Percentiles rank a stretch among this genome's conserved stretches.
These are phyloP conservation scores for Suaeda aralocaspica DNA, from an alignment of 148 eudicot genomes.

Conservation along the genomic window DNA sequence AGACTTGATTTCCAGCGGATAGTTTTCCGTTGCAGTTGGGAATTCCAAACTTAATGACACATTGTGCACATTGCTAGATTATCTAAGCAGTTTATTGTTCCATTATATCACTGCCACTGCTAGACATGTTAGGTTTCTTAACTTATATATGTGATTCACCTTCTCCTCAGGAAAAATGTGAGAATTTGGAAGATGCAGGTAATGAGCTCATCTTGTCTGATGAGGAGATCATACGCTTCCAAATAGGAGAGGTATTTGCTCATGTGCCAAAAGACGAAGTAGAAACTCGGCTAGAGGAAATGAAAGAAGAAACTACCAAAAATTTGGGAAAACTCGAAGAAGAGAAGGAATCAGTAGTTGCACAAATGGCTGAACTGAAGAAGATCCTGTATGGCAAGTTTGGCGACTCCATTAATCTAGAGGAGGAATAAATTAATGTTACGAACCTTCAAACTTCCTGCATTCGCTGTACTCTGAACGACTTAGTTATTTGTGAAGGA, in stretches of 20 bases:
- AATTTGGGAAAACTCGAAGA: slow-evolving; percentile 80
- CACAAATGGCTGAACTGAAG: slow-evolving; percentile 84
- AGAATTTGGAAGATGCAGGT: slow-evolving; percentile 86
- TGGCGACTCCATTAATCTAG: slow-evolving; percentile 95
- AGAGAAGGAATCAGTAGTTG: slow-evolving; percentile 64
- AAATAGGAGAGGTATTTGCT: slow-evolving; percentile 96
- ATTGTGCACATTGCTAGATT: not conserved
- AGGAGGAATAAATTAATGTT: slow-evolving; percentile 55
- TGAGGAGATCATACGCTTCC: slow-evolving; percentile 86
- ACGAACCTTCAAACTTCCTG: not conserved
- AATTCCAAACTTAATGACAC: too few relatives aligned
- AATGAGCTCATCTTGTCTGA: slow-evolving; percentile 86
- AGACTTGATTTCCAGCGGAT: not conserved
- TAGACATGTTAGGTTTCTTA: not conserved
- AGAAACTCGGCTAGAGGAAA: slow-evolving; percentile 69
- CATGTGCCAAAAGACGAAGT: slow-evolving; percentile 90
- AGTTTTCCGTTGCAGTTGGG: not conserved
- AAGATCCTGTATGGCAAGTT: slow-evolving; percentile 86
- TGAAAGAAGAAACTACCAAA: slow-evolving; percentile 63
- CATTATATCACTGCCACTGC: not conserved
- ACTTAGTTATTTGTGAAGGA: not conserved
- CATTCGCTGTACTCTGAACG: not conserved
- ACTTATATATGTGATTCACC: not conserved
- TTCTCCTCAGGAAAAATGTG: slow-evolving; percentile 62
- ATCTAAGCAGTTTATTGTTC: not conserved